Percentiles rank a stretch among this genome's conserved stretches.
Conservation (phyloP, 2,329 filamentous ascomycete species). For the Neonectria ditissima region DNA sequence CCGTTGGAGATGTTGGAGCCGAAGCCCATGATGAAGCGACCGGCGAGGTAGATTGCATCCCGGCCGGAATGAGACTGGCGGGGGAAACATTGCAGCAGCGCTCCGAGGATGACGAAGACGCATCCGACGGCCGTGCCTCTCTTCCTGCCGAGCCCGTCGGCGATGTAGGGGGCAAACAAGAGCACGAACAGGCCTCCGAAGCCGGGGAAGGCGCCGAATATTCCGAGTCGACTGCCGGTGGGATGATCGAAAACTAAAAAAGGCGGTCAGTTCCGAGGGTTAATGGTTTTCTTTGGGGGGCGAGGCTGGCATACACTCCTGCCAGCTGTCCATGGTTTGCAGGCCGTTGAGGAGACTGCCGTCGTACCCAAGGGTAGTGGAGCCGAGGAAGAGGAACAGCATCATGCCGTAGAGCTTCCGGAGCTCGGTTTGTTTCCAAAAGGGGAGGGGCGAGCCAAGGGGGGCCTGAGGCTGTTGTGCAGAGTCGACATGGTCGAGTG, state of each 20-base stretch:
- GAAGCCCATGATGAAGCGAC: constrained; percentile 41
- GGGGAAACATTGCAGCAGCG: constrained; percentile 41
- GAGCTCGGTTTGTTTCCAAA: constrained; percentile 41
- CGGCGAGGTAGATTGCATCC: constrained; percentile 37
- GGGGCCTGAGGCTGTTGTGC: constrained; percentile 20
- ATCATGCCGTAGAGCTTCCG: constrained; percentile 42
- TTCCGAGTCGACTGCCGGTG: constrained; percentile 39
- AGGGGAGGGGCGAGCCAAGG: constrained; percentile 30
- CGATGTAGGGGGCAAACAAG: constrained; percentile 41
- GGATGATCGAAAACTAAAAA: constrained; percentile 37
- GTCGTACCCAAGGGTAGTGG: constrained; percentile 40
- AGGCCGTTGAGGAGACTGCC: constrained; percentile 36
- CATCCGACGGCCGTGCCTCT: constrained; percentile 39
- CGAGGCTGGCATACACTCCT: constrained; percentile 16
- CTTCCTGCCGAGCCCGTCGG: constrained; percentile 40
- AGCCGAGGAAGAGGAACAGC: constrained; percentile 41
- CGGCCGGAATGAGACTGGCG: constrained; percentile 20
- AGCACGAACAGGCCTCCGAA: constrained; percentile 43
- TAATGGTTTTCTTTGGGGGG: too few species aligned
- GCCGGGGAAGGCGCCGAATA: constrained; percentile 42
- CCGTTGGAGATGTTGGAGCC: constrained; percentile 42
- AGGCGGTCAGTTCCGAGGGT: not conserved
- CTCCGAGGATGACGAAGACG: constrained; percentile 34
- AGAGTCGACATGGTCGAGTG: constrained; percentile 25
- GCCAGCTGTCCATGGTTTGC: constrained; percentile 41